phyloP scores from a whole-genome alignment of 1,284 basidiomycete genomes.

The Earliella scabrosa region DNA sequence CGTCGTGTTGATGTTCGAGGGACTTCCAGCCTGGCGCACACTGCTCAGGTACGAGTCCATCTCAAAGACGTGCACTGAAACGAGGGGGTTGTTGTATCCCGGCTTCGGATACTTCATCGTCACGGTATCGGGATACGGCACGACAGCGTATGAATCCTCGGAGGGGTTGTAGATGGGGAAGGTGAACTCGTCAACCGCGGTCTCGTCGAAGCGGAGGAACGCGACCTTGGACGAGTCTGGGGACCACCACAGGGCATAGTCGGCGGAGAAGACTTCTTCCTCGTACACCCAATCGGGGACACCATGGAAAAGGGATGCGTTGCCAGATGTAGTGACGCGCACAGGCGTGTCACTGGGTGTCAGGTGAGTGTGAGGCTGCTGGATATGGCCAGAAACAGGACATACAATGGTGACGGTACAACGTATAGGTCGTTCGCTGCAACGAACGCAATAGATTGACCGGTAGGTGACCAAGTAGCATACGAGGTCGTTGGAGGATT shows the following conservation, averaged over 20 bases:
- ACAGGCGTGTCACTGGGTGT: conserved; percentile 54
- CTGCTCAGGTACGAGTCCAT: conserved; percentile 51
- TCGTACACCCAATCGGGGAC: conserved; percentile 98
- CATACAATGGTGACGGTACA: conserved; percentile 64
- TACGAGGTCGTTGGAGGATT: conserved; percentile 75
- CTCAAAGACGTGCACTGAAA: conserved; percentile 85
- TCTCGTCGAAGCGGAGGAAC: conserved; percentile 90
- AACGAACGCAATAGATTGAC: conserved; percentile 84
- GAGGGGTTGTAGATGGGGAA: conserved; percentile 93
- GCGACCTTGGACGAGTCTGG: conserved; percentile 83
- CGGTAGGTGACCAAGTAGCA: conserved; percentile 86
- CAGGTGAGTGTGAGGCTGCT: background rate
- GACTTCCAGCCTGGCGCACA: conserved; percentile 26
- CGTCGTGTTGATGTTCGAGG: conserved; percentile 28
- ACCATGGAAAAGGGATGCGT: conserved; percentile 88
- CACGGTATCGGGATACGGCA: conserved; percentile 81
- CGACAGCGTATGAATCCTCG: conserved; percentile 63
- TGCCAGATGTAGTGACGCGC: conserved; percentile 83
- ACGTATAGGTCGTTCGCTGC: conserved; percentile 85
- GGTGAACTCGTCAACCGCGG: conserved; percentile 81
- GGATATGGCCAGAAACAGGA: conserved; percentile 3
- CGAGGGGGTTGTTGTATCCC: conserved; percentile 89
- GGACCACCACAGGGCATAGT: conserved; percentile 91
- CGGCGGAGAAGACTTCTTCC: conserved; percentile 83
- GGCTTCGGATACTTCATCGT: conserved; percentile 93